These are phyloP conservation scores for Phialophora tarda DNA, from an alignment of 2,329 filamentous ascomycete genomes.

Conservation along the genomic window DNA sequence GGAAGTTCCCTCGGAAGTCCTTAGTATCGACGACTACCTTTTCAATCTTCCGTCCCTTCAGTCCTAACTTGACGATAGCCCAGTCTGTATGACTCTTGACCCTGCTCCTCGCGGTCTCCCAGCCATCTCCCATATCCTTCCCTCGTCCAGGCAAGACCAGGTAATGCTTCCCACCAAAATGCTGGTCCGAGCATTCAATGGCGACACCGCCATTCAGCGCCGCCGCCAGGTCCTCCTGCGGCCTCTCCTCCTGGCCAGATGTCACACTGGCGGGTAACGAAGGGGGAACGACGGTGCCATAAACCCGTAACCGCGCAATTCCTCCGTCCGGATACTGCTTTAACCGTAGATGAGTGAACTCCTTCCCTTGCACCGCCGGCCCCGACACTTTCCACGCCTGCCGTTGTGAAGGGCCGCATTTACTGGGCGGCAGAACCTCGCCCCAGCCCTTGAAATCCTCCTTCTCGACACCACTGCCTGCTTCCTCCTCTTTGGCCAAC, in stretches of 20 bases:
- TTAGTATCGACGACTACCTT: constrained; percentile 53
- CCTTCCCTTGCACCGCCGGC: constrained; percentile 39
- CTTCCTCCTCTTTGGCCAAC: constrained; percentile 40
- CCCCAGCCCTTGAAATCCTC: constrained; percentile 47
- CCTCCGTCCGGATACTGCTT: constrained; percentile 56
- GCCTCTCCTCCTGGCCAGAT: constrained; percentile 24
- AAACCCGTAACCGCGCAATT: constrained; percentile 51
- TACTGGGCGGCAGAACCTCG: constrained; percentile 47
- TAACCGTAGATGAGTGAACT: constrained; percentile 52
- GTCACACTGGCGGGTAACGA: constrained; percentile 32
- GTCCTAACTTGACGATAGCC: constrained; percentile 49
- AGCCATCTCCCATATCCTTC: constrained; percentile 53
- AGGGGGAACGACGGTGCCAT: constrained; percentile 50
- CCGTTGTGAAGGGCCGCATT: constrained; percentile 50
- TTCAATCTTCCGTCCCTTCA: constrained; percentile 46
- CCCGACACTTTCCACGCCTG: constrained; percentile 49
- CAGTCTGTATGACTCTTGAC: constrained; percentile 50
- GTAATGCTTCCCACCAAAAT: constrained; percentile 50
- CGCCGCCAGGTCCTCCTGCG: constrained; percentile 49
- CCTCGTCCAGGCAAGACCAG: constrained; percentile 51
- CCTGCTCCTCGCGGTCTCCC: constrained; percentile 51
- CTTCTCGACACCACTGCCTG: constrained; percentile 42
- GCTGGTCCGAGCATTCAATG: constrained; percentile 49
- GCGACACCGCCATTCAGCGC: constrained; percentile 50
- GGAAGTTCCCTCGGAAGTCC: constrained; percentile 54